Evolutionary conservation across 805 yeast genomes (phyloP).

Genomic region (Ascoidea rubescens): DNA sequence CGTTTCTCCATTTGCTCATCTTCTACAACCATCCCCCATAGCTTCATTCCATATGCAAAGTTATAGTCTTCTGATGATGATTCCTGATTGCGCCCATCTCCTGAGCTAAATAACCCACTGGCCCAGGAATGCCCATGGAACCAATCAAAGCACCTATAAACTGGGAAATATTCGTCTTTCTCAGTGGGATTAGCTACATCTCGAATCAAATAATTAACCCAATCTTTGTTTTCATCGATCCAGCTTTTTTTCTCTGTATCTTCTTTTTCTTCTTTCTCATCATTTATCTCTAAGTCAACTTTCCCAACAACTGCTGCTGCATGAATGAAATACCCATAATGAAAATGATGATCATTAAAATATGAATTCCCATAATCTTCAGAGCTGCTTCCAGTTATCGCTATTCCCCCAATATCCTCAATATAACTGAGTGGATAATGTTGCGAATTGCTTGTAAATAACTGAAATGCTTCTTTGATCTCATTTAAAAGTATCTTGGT

Average conservation of each 20-base stretch:
- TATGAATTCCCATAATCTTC: slow-evolving; percentile 60
- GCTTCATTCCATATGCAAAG: slow-evolving; percentile 51
- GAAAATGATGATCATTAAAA: slow-evolving; percentile 83
- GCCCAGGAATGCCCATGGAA: slow-evolving; percentile 69
- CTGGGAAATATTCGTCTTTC: slow-evolving; percentile 45
- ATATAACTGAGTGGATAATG: slow-evolving; percentile 39
- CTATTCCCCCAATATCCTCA: slow-evolving; percentile 39
- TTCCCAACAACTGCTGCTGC: slow-evolving; percentile 72
- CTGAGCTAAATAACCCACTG: slow-evolving; percentile 44
- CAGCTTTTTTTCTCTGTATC: slow-evolving; percentile 33
- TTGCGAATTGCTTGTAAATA: slow-evolving; percentile 23
- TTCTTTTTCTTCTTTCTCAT: too few relatives aligned
- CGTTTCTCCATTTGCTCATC: slow-evolving; percentile 38
- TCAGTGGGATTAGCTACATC: slow-evolving; percentile 54
- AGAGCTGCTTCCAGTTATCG: slow-evolving; percentile 33
- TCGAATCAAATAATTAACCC: slow-evolving; percentile 48
- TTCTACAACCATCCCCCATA: slow-evolving; percentile 50
- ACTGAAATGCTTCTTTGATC: slow-evolving; percentile 29
- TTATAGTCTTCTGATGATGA: slow-evolving; percentile 61
- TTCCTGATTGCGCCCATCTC: slow-evolving; percentile 63
- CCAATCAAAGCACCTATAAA: slow-evolving; percentile 55
- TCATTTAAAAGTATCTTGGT: slow-evolving; percentile 21
- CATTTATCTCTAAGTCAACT: slow-evolving; percentile 34
- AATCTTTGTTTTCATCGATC: slow-evolving; percentile 31
- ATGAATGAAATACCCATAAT: slow-evolving; percentile 71